These are phyloP conservation scores for Globisporangium radiosum DNA, from an alignment of 352 stramenopile genomes.

Conservation along the genomic window DNA sequence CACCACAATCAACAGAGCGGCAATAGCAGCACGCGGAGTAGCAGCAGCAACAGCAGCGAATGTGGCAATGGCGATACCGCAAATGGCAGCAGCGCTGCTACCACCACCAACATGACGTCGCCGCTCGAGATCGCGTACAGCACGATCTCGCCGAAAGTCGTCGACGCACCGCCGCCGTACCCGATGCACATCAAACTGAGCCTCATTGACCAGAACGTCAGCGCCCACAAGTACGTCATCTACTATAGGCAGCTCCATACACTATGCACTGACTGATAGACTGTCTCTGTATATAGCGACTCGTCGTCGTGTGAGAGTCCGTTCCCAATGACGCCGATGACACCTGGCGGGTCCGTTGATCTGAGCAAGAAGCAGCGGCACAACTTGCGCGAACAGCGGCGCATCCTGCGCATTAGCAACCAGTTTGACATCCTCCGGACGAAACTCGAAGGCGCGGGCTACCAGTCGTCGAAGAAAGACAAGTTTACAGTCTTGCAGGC, in stretches of 20 bases:
- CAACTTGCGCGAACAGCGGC: conserved; percentile 75
- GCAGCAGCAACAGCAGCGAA: neutral
- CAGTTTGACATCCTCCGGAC: conserved; percentile 76
- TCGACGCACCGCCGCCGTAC: conserved; percentile 41
- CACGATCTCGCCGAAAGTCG: conserved; percentile 72
- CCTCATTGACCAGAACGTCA: conserved; percentile 69
- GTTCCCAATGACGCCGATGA: conserved; percentile 52
- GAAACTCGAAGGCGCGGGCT: conserved; percentile 68
- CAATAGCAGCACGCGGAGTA: conserved; percentile 1
- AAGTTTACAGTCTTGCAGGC: conserved; percentile 82
- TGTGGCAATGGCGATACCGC: neutral
- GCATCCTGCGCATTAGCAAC: conserved; percentile 79
- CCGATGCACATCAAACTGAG: conserved; percentile 83
- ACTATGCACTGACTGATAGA: neutral
- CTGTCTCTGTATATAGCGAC: conserved; percentile 18
- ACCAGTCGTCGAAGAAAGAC: conserved; percentile 78
- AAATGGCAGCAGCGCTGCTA: neutral
- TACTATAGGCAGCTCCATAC: too few species aligned
- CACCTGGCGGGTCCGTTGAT: conserved; percentile 39
- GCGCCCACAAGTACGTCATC: conserved; percentile 22
- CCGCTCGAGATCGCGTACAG: conserved; percentile 74
- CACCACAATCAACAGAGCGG: neutral
- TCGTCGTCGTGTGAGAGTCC: conserved; percentile 66
- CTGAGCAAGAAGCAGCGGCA: conserved; percentile 83
- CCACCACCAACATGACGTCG: conserved; percentile 1